Conservation (phyloP, 1,284 basidiomycete species). For the Cryptococcus wingfieldii region DNA sequence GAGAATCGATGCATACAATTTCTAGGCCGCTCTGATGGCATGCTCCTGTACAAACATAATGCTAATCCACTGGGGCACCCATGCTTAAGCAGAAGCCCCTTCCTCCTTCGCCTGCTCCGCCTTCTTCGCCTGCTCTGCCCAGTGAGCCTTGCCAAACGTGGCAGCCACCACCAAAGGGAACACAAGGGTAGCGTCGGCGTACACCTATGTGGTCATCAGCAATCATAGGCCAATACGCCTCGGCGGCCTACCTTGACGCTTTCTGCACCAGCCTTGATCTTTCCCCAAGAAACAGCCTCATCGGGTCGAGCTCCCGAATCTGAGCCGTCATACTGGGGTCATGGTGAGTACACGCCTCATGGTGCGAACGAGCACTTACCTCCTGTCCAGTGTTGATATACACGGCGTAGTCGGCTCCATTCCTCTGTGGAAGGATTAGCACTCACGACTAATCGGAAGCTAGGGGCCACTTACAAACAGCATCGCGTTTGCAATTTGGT, state of each 20-base stretch:
- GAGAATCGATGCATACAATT: no score
- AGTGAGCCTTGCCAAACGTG: constrained; percentile 66
- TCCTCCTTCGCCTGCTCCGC: background rate
- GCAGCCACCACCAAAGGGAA: constrained; percentile 84
- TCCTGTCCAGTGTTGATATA: constrained; percentile 99
- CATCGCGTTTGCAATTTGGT: constrained; percentile 99
- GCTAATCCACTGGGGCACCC: no score
- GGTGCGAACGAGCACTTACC: constrained; percentile 19
- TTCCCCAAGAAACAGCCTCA: constrained; percentile 99
- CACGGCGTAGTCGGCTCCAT: constrained; percentile 96
- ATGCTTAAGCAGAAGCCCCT: background rate
- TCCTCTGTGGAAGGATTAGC: constrained; percentile 59
- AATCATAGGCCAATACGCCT: background rate
- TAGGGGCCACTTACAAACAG: constrained; percentile 66
- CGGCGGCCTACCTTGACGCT: constrained; percentile 70
- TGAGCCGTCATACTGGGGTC: constrained; percentile 76
- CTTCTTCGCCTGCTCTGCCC: constrained; percentile 33
- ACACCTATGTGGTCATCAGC: constrained; percentile 43
- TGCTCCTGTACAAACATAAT: no score
- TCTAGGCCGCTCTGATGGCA: no score
- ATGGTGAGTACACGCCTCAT: constrained; percentile 3
- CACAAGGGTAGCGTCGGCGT: constrained; percentile 73
- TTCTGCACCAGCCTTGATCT: constrained; percentile 86
- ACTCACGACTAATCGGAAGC: background rate
- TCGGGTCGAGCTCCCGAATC: constrained; percentile 96